Evolutionary conservation across 345 rosid species (phyloP), one percentile per base, ranked within the genome.

Genomic region (Hibiscus mutabilis): DNA sequence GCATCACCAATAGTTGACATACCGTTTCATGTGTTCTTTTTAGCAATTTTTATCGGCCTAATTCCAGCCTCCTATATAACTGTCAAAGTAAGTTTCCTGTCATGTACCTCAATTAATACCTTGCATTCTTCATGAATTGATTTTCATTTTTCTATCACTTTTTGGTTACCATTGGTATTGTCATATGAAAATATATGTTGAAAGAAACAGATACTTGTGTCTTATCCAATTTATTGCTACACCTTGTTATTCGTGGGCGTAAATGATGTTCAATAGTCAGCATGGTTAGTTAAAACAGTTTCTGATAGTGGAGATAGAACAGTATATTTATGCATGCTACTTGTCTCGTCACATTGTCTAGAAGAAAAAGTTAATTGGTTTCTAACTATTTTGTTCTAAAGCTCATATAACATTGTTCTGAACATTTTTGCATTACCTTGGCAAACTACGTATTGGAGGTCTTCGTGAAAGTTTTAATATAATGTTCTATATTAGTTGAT

Each of bases 1-100:
- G 99, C 97, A 14, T 95, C 99, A 70, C 97, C 97, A 0, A 95
- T 92, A 5, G 97, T 95, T 42, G 97, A 95, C 80, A 85, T 95
- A 75, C 99, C 99, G 15, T 95, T 92, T 81, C 97, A 90, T 83
- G 69, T 92, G 64, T 95, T 95, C 97, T 92, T 92, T 75, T 72
- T 78, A 77, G 99, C 98, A 24, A 95, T 97, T 66, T 75, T 89
- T 82, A 75, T 92, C 69, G 97, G 99, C 73, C 88, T 95, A 78
- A 84, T 92, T 25, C 99, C 99, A 2, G 97, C 99, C 25, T 85
- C 99, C 49, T 92, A 87, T 74, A 90, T 95, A 42, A 95, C 99
- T 35, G 98, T 92, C 73, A 83, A 91, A 76, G 99, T 92, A 86
- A 82, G 91, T 62, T 31, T 70, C 56, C n/a, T 65, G 9, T 70